Base-by-base conservation (phyloP, 106 monocot species). In the Xerophyta viscosa region DNA sequence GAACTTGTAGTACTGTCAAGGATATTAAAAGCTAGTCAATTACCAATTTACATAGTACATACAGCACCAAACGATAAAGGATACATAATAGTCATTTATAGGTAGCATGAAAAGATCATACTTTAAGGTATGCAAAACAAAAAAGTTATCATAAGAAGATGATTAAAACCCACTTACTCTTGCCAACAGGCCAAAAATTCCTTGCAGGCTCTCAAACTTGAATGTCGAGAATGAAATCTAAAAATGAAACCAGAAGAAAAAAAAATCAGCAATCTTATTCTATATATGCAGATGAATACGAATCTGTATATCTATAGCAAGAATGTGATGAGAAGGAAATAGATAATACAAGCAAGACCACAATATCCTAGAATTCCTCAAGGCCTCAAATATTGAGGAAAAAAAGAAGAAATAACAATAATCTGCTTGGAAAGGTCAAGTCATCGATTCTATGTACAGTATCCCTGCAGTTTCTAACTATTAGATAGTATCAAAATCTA, bases 1-100 rank as follows among this genome's bases (percentile, higher is more conserved):
- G 43, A 82, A 36, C 60, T 77, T 98, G 89, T 98, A 98, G 52
- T 79, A 86, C 98, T 98, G 98, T 53, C 52, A 73, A 21, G 60
- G 27, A 56, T 30, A 63, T 58, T 18, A 49, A 62, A 46, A 50
- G 29, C 33, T 57, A 30, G 24, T 31, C 50, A 19, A 23, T 13
- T 43, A 39, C 9, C n/a, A 20, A 54, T n/a, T 26, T 24, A 13
- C 15, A 18, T 23, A 10, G 1, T 2, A 42, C 17, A 24, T 22
- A 57, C 13, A 15, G 14, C 24, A 47, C 15, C 24, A 20, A 21
- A 47, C 47, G 24, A 21, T 18, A 21, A 20, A 47, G 0, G n/a
- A n/a, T n/a, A n/a, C n/a, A 47, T 20, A 8, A 47, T 21, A 22
- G 19, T 7, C 8, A 14, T 8, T 47, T 47, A 8, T 21, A 5